Evolutionary conservation across 140 eudicot species (phyloP), one percentile per base, ranked within the genome.

Genomic region (Ambrosia hybrid): DNA sequence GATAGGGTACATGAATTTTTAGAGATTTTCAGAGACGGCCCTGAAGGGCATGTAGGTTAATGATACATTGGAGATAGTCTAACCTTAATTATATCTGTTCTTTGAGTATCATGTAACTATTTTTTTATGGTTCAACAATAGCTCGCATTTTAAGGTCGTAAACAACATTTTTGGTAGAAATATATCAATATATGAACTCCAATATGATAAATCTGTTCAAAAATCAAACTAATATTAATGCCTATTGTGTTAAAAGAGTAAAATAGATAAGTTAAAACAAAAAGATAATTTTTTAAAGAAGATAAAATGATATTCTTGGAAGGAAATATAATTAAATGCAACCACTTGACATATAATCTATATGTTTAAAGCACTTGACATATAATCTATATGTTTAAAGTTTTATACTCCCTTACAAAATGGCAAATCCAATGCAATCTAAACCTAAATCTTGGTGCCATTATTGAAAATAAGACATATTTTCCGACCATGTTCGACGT

Each of bases 401-500:
- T 5, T 43, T 67, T 37, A 46, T 41, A 45, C 45, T 59, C 38
- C 46, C 9, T 38, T 52, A 56, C 1, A 63, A 63, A 51, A 26
- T 17, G 55, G 2, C 52, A 21, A 51, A 51, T 64, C 70, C 72
- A 49, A 63, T 16, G 43, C 53, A 51, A 73, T 73, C 71, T 49
- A 62, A 65, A 30, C 53, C 34, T 56, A 74, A 17, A 65, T 65
- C 38, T 65, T 41, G 17, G 12, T 41, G 57, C 73, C 11, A 74
- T 64, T 63, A 46, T 33, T 48, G 51, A 37, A 37, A 63, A 11
- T 13, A 39, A 74, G 48, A 6, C 70, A 51, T 62, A 15, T 51
- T 62, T 53, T 60, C 79, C 67, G 73, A 74, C 79, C 67, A 55
- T 12, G 41, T 39, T 74, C 46, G 65, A 13, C 45, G 73, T 65